Evolutionary conservation across 495 filamentous ascomycete genomes (phyloP), one percentile per base, ranked within the genome.

Genomic region (Barbatosphaeria neglecta): DNA sequence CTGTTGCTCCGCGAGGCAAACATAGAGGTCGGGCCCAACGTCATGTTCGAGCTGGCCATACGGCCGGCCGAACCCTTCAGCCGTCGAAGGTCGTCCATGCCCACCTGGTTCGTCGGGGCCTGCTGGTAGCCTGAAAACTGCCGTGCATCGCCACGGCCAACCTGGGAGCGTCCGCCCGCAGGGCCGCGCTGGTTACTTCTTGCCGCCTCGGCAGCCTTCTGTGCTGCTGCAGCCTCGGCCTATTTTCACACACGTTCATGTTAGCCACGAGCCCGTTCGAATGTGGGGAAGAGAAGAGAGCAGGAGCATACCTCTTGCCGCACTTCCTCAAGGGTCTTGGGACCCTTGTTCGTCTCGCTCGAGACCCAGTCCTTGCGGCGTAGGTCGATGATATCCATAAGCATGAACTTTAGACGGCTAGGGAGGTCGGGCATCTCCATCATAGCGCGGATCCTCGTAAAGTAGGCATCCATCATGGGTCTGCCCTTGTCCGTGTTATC

Each of bases 301-400:
- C 1, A 19, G 20, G 20, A 5, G 28, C 75, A 53, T 70, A 84
- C 84, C 69, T 95, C 88, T 53, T 81, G 81, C 54, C 85, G 82
- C 51, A 99, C 84, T 70, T 96, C 84, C 11, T 84, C 80, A 41
- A 99, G 83, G 9, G 92, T 99, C 76, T 95, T 95, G 43, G 92
- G 92, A 28, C 92, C 92, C 70, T 97, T 97, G 61, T 81, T 74
- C 31, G 79, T 74, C 55, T 92, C 87, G 74, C 95, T 97, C 41
- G 84, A 85, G 24, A 70, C 57, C 92, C 92, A 99, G 55, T 71
- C 65, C 27, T 67, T 69, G 55, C 61, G 73, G 46, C 92, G 81
- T 46, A 97, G 69, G 63, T 99, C 92, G 52, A 89, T 63, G 51
- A 93, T 76, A 66, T 99, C 92, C 81, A 98, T 81, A 22, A 98